Base-by-base conservation (phyloP, 805 yeast species). In the Yarrowia bubula region DNA sequence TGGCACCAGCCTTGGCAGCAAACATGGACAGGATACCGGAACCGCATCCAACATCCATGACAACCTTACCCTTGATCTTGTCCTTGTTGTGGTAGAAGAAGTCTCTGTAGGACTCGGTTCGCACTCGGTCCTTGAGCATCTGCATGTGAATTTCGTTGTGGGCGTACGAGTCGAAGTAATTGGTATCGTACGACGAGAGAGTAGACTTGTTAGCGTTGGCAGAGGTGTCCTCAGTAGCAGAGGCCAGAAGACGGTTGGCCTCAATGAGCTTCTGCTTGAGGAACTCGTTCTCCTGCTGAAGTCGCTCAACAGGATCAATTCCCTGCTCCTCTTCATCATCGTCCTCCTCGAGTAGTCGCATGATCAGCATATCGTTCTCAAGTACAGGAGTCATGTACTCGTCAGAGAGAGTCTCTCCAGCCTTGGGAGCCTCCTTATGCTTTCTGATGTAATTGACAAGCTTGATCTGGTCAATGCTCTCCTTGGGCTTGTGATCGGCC, bases 71-170 rank as follows among this genome's bases (percentile, higher is more conserved):
- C 76, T 92, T 91, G 81, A 95, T 93, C 65, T 91, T 78, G 70
- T 88, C 89, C 72, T 87, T 88, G 81, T 95, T 95, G 76, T 90
- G 90, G 79, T 86, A 85, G 76, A 95, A 93, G 61, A 98, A 97
- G 68, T 89, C 88, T 72, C 98, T 82, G 79, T 95, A 95, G 39
- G 96, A 84, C 68, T 92, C 79, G 8, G 99, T 95, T 77, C 99
- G 86, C 28, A 91, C 91, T 55, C 90, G 84, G 76, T 95, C 99
- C 78, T 95, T 96, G 72, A 95, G 85, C 99, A 95, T 95, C 78
- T 93, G 98, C 78, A 95, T 98, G 75, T 95, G 99, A 73, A 95
- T 95, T 60, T 97, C 97, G 74, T 90, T 92, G 74, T 93, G 98
- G 75, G 93, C 98, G 73, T 95, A 95, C 2, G 98, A 93, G 60